Evolutionary conservation across 805 yeast species (phyloP), one percentile per base, ranked within the genome.

Genomic region (Barnettozyma populi): DNA sequence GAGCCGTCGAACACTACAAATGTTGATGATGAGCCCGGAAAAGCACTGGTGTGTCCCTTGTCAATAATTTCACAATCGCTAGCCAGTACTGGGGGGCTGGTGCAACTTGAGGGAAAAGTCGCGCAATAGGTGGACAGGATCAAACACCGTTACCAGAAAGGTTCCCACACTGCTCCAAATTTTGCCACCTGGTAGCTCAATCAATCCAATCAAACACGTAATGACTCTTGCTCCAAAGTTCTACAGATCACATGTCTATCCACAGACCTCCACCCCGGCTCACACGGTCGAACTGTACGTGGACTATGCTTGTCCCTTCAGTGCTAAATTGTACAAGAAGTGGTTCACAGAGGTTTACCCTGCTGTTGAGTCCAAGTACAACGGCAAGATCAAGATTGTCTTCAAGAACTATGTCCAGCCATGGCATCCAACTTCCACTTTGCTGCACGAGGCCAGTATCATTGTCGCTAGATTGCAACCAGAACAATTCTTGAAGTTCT

Each of bases 361-460:
- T 18, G 52, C 60, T 25, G 65, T 82, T 41, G 70, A 74, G 43
- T 52, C 63, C 27, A 66, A 71, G 46, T 66, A 70, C 44, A 76
- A 82, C 1, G 72, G 72, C 48, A 63, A 75, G 50, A 77, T 83
- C 56, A 78, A 79, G 54, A 74, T 86, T 51, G 76, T 80, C 10
- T 79, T 84, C 63, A 75, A 81, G 52, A 84, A 86, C 59, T 89
- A 83, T 36, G 72, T 85, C n/a, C 96, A 89, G 69, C 94, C 95
- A 54, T 89, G 96, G 96, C 96, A 89, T 63, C 83, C 90, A 39
- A 78, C 80, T 47, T 82, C 92, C 1, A 75, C 78, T 5, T 65
- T 79, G 34, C 69, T 80, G 36, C 84, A 84, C 61, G 96, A 89
- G 60, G 84, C 85, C 37, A 74, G 85, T 0, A 63, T 89, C 23